Evolutionary conservation across 2,329 filamentous ascomycete genomes (phyloP), one percentile per base, ranked within the genome.

Genomic region (Myriosclerotinia scirpicola): DNA sequence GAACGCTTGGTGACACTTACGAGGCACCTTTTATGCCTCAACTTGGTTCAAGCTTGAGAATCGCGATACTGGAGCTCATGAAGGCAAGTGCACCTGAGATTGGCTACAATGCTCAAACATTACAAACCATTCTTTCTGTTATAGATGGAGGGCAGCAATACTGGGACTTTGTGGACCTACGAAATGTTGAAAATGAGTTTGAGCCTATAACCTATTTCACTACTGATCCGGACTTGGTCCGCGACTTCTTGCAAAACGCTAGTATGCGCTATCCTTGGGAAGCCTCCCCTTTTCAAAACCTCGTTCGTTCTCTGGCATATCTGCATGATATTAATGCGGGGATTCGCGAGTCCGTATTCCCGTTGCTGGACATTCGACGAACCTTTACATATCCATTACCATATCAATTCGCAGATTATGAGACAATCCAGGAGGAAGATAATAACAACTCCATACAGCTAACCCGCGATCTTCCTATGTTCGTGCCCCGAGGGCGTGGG

Each of bases 181-280:
- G 70, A 46, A 44, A 68, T 15, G 69, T 87, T 70, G 76, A 83
- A 52, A 75, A 80, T 30, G 76, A 80, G 54, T 73, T 80, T n/a
- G 77, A 87, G 54, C 80, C 84, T n/a, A 38, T 61, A 14, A 30
- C 34, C 5, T 78, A 80, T 26, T 85, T 87, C 70, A 75, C 83
- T 46, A 76, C 80, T 30, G 76, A 80, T 54, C 73, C 80, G 22
- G 63, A 52, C 15, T 52, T 84, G 70, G 77, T 79, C 38, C 77
- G 77, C 22, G 77, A 42, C 8, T 66, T 75, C 69, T 86, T 96
- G 42, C 81, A 85, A 60, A 85, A 90, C 75, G 87, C 93, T 8
- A 84, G 89, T 54, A 84, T 86, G 68, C 88, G 94, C 65, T 97
- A 93, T 75, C 94, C 94, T 0, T 94, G 91, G 77, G 94, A 97